These are phyloP conservation scores for Xylaria sp. DNA, from an alignment of 2,329 filamentous ascomycete species.

Conservation along the genomic window DNA sequence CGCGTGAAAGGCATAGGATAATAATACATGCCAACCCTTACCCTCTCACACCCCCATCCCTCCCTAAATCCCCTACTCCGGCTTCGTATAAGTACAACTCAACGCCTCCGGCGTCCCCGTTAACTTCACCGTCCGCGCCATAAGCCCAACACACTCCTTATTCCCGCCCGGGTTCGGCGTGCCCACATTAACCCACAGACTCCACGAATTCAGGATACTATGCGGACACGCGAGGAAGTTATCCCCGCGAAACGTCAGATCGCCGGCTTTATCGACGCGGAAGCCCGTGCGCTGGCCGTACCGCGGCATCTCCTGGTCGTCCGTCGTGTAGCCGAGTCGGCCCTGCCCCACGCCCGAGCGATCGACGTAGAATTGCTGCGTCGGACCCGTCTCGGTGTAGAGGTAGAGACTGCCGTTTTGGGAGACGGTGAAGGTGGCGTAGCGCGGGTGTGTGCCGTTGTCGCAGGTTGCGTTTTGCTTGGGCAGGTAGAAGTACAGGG, in stretches of 20 bases:
- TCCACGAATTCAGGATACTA: conserved; percentile 38
- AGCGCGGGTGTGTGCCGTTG: conserved; percentile 25
- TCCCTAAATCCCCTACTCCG: too few species aligned
- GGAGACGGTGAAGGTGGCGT: conserved; percentile 46
- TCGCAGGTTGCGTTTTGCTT: conserved; percentile 47
- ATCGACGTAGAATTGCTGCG: conserved; percentile 50
- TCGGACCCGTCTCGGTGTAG: conserved; percentile 37
- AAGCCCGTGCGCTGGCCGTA: conserved; percentile 46
- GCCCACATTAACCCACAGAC: conserved; percentile 29
- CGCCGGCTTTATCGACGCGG: conserved; percentile 39
- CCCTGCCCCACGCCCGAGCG: conserved; percentile 57
- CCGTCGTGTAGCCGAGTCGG: conserved; percentile 47
- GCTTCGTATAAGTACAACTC: too few species aligned
- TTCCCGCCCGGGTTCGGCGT: conserved; percentile 34
- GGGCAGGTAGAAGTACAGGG: conserved; percentile 40
- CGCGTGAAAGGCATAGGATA: too few species aligned
- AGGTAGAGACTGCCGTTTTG: conserved; percentile 45
- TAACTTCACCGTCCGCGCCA: conserved; percentile 26
- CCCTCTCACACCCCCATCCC: too few species aligned
- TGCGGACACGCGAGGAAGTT: conserved; percentile 39
- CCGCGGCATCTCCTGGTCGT: conserved; percentile 34
- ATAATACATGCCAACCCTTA: too few species aligned
- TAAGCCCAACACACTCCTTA: conserved; percentile 36
- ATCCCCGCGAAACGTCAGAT: conserved; percentile 43
- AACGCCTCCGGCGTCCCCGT: too few species aligned